Evolutionary conservation across 805 yeast genomes (phyloP).

Genomic region (Ascoidea tarda): DNA sequence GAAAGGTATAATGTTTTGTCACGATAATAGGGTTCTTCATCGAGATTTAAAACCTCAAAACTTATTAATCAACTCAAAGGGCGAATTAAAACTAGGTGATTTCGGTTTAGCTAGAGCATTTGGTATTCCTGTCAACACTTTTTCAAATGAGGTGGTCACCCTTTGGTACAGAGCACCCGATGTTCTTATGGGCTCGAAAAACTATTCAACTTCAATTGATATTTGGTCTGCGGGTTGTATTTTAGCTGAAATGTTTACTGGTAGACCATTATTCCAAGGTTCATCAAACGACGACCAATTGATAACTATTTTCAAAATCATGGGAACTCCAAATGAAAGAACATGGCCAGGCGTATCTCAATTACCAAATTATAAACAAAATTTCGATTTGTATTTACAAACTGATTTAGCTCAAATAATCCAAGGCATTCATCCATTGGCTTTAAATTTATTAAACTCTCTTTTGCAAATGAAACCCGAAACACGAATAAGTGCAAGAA

Average conservation of each 20-base stretch:
- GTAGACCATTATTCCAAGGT: constrained; percentile 93
- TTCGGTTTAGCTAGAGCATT: constrained; percentile 96
- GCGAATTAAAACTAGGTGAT: constrained; percentile 88
- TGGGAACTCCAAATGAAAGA: constrained; percentile 94
- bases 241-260: constrained; percentile 97
- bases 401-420: constrained; percentile 67
- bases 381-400: constrained; percentile 76
- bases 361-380: constrained; percentile 74
- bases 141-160: constrained; percentile 94
- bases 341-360: constrained; percentile 97
- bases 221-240: constrained; percentile 99
- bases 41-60: constrained; percentile 91
- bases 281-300: constrained; percentile 93
- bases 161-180: constrained; percentile 98
- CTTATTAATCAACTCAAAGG: constrained; percentile 74
- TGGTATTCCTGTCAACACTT: constrained; percentile 96
- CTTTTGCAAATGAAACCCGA: constrained; percentile 40
- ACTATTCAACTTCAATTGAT: constrained; percentile 92
- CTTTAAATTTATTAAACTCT: constrained; percentile 56
- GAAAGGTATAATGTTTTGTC: constrained; percentile 80
- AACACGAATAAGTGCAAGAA: constrained; percentile 33
- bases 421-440: constrained; percentile 57
- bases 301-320: constrained; percentile 75
- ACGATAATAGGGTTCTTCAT: constrained; percentile 72
- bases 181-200: constrained; percentile 86